Conservation (phyloP, 192 early-diverging fungal species). For the Coemansia sp. region DNA sequence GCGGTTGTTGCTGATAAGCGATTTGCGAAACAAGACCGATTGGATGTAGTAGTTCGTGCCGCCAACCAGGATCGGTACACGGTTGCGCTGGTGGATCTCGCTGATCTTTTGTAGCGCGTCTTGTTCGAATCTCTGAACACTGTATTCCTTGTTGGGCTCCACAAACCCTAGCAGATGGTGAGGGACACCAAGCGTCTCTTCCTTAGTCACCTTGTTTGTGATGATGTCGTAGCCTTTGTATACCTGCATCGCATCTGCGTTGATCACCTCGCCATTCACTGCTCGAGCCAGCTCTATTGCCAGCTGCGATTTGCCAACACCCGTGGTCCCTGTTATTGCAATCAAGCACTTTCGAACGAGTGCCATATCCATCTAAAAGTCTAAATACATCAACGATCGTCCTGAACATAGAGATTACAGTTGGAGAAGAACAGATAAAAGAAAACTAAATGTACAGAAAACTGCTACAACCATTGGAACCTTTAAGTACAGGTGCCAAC, state of each 20-base stretch:
- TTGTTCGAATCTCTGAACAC: conserved; percentile 79
- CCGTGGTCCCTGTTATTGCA: conserved; percentile 86
- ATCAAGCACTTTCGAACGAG: conserved; percentile 52
- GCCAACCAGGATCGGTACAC: conserved; percentile 87
- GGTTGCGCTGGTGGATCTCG: conserved; percentile 71
- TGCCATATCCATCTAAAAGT: conserved; percentile 4
- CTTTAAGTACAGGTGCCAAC: no score
- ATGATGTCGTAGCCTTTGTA: conserved; percentile 90
- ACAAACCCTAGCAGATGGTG: conserved; percentile 92
- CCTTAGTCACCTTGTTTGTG: conserved; percentile 87
- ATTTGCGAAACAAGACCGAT: conserved; percentile 78
- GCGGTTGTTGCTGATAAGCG: conserved; percentile 55
- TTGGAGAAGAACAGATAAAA: background rate
- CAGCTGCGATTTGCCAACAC: conserved; percentile 96
- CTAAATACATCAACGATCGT: no score
- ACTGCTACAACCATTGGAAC: no score
- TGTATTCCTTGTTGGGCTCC: conserved; percentile 74
- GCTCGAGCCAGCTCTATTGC: conserved; percentile 84
- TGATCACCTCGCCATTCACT: conserved; percentile 87
- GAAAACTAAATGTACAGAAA: background rate
- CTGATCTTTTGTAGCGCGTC: conserved; percentile 78
- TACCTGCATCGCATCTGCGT: conserved; percentile 95
- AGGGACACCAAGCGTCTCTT: conserved; percentile 67
- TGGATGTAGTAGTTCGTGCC: conserved; percentile 99
- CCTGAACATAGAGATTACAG: no score